Conservation (phyloP, 1,284 basidiomycete species). For the Irpex rosettiformis region DNA sequence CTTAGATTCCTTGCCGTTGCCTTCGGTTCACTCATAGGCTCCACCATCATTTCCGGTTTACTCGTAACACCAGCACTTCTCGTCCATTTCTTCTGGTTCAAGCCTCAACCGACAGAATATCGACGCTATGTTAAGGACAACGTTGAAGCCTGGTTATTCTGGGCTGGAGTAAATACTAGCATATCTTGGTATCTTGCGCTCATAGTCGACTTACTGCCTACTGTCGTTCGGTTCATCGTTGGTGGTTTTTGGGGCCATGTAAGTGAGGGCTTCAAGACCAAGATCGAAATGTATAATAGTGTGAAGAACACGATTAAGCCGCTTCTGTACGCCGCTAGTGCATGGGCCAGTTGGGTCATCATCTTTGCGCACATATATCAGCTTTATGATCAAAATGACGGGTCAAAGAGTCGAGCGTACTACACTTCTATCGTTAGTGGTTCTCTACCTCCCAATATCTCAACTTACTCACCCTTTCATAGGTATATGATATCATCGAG, state of each 20-base stretch:
- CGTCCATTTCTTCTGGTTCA: slow-evolving; percentile 67
- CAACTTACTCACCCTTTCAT: not conserved
- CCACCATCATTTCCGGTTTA: slow-evolving; percentile 57
- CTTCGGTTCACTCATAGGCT: slow-evolving; percentile 70
- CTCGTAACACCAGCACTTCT: slow-evolving; percentile 58
- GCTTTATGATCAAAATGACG: slow-evolving; percentile 43
- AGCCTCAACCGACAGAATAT: slow-evolving; percentile 49
- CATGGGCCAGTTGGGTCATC: slow-evolving; percentile 69
- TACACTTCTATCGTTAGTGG: slow-evolving; percentile 47
- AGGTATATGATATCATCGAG: slow-evolving; percentile 56
- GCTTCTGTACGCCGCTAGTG: slow-evolving; percentile 60
- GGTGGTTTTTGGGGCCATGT: slow-evolving; percentile 69
- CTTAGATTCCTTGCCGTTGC: slow-evolving; percentile 55
- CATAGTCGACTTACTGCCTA: slow-evolving; percentile 63
- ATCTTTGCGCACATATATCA: slow-evolving; percentile 61
- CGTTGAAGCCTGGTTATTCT: slow-evolving; percentile 74
- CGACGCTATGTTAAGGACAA: slow-evolving; percentile 63
- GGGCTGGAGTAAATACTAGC: slow-evolving; percentile 71
- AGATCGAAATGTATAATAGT: slow-evolving; percentile 64
- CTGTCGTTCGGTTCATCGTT: slow-evolving; percentile 48
- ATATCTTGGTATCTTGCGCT: slow-evolving; percentile 75
- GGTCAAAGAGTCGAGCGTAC: slow-evolving; percentile 42
- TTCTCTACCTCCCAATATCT: slow-evolving; percentile 14
- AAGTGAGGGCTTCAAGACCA: slow-evolving; percentile 60
- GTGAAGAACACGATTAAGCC: slow-evolving; percentile 69